phyloP scores from a whole-genome alignment of 1,139 yeast species.

The Geotrichum cucujoidarum region DNA sequence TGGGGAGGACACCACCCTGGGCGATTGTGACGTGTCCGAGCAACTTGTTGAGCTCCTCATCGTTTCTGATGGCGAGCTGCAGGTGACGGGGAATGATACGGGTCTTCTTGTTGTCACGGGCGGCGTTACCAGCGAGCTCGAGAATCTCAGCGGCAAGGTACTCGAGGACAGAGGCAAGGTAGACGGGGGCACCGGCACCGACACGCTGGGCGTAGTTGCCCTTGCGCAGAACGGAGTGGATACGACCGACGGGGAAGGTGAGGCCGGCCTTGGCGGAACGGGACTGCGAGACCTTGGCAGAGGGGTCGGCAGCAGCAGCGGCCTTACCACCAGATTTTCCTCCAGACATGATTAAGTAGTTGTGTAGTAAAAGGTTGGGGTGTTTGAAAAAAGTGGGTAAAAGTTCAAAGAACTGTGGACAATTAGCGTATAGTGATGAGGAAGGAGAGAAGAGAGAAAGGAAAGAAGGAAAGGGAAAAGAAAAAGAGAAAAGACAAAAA shows the following conservation, averaged over 20 bases:
- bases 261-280: constrained; percentile 98
- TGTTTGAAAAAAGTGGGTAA: background rate
- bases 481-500: constrained; percentile 21
- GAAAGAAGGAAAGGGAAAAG: background rate
- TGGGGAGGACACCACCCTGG: constrained; percentile 98
- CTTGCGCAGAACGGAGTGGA: constrained; percentile 92
- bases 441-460: too few species aligned
- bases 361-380: background rate
- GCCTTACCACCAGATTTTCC: constrained; percentile 95
- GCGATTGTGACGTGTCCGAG: constrained; percentile 93
- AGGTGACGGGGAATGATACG: constrained; percentile 98
- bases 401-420: background rate
- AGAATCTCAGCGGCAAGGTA: constrained; percentile 95
- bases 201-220: constrained; percentile 99
- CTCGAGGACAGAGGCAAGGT: constrained; percentile 93
- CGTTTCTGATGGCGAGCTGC: constrained; percentile 97
- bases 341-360: constrained; percentile 15
- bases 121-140: constrained; percentile 98
- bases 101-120: constrained; percentile 96
- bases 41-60: constrained; percentile 90
- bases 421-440: too few species aligned
- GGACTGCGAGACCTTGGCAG: constrained; percentile 92
- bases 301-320: constrained; percentile 88
- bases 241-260: constrained; percentile 99
- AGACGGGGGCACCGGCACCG: constrained; percentile 98